Conservation (phyloP, 331 rosid genomes). For the Acacia concinna region DNA sequence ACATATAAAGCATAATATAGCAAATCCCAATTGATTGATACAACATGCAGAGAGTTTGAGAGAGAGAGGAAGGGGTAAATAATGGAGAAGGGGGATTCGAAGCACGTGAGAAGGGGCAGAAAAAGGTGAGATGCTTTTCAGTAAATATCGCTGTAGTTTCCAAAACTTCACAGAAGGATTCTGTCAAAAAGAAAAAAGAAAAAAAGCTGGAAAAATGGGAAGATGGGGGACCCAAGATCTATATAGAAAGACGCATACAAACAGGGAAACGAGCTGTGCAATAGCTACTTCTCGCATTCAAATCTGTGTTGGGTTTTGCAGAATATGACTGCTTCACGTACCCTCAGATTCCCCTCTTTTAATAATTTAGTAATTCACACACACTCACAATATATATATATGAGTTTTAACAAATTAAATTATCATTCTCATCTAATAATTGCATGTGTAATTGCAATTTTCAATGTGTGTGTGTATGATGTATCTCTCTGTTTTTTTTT, state of each 20-base stretch:
- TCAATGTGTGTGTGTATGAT: not conserved
- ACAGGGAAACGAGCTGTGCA: slow-evolving; percentile 71
- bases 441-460: not conserved
- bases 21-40: slow-evolving; percentile 26
- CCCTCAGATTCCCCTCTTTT: slow-evolving; percentile 58
- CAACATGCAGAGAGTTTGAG: slow-evolving; percentile 9
- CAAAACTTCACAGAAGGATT: slow-evolving; percentile 38
- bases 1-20: slow-evolving; percentile 34
- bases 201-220: not conserved
- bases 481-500: not conserved
- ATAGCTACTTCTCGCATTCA: slow-evolving; percentile 78
- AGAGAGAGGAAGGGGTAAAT: slow-evolving; percentile 11
- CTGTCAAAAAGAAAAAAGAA: slow-evolving; percentile 29
- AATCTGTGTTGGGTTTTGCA: slow-evolving; percentile 71
- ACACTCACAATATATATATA: too few species aligned
- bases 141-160: slow-evolving; percentile 37
- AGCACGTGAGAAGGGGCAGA: slow-evolving; percentile 66
- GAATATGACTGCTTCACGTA: slow-evolving; percentile 56
- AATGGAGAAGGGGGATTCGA: slow-evolving; percentile 29
- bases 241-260: slow-evolving; percentile 73
- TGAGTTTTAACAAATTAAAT: not conserved
- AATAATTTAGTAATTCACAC: too few species aligned
- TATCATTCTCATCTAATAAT: not conserved
- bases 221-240: slow-evolving; percentile 62
- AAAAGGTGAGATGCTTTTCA: slow-evolving; percentile 52